Conservation (phyloP, 2,329 filamentous ascomycete species). For the Trichoderma simmonsii region DNA sequence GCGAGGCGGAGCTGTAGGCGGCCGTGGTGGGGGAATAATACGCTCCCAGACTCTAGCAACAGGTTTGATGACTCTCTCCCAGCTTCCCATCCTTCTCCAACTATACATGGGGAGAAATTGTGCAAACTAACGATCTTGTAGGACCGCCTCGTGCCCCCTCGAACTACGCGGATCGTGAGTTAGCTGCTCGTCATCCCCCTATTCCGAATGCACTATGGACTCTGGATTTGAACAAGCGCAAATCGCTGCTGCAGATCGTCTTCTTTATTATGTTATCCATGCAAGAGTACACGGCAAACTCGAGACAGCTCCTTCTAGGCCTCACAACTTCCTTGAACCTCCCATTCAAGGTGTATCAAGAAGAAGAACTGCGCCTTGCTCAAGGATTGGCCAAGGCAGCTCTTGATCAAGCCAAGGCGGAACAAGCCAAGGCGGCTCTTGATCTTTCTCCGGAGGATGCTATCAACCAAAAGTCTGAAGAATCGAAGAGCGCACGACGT, state of each 20-base stretch:
- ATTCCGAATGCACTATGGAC: slow-evolving; percentile 58
- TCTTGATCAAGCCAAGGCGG: slow-evolving; percentile 41
- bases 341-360: slow-evolving; percentile 59
- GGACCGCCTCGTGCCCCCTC: slow-evolving; percentile 41
- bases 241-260: slow-evolving; percentile 67
- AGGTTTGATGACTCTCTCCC: slow-evolving; percentile 30
- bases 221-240: slow-evolving; percentile 58
- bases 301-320: slow-evolving; percentile 67
- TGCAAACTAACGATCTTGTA: slow-evolving; percentile 21
- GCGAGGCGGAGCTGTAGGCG: slow-evolving; percentile 24
- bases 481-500: slow-evolving; percentile 61
- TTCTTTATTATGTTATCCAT: slow-evolving; percentile 72
- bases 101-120: background rate
- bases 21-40: slow-evolving; percentile 32
- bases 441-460: slow-evolving; percentile 33
- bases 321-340: slow-evolving; percentile 70
- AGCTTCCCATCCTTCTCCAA: background rate
- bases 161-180: slow-evolving; percentile 44
- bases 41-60: slow-evolving; percentile 32
- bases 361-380: slow-evolving; percentile 73
- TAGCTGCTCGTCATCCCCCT: slow-evolving; percentile 54
- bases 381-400: slow-evolving; percentile 71
- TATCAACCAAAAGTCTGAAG: slow-evolving; percentile 46
- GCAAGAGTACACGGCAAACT: slow-evolving; percentile 73
- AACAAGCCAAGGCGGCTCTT: slow-evolving; percentile 70